Evolutionary conservation across 176 grass and related monocot genomes (phyloP), one percentile per base, ranked within the genome.

Genomic region (Avena eriantha): DNA sequence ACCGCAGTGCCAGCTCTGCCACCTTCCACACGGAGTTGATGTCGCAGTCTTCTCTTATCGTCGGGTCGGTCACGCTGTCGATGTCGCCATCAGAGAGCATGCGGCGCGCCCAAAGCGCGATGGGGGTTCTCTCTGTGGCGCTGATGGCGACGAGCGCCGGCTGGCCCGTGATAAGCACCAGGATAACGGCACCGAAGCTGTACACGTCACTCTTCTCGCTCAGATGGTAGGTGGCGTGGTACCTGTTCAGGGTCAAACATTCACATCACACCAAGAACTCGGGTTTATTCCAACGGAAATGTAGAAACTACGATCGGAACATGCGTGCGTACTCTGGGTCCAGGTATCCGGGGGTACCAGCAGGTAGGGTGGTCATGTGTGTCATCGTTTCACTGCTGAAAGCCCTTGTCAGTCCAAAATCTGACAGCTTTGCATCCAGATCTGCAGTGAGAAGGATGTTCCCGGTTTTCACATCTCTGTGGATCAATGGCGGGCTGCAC

Each of bases 201-300:
- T 86, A 86, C 10, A 87, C 85, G 0, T 86, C 76, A 34, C 84
- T 86, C 76, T 86, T 86, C 7, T 86, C 84, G 47, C 77, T 87
- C 13, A 87, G 68, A 23, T 5, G 19, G 36, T 1, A 35, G 16
- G 78, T 87, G 3, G 1, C 24, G 5, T 29, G 53, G 29, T 87
- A 80, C 67, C 83, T 77, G 18, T 19, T 3, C 16, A 53, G 8
- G 70, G 4, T 1, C 51, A 33, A 63, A 76, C 21, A 29, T 0
- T 51, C 1, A 19, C 67, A 29, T 72, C 39, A 57, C 6, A 19
- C 10, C 34, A 4, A 18, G 16, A 36, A 36, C 65, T 36, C 31
- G 29, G 36, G 15, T 35, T 35, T 68, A 34, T 67, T 46, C 39
- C 22, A 48, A 9, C 4, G 15, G 5, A 73, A 48, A 23, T 15